Conservation (phyloP, 148 eudicot species). For the Cornus kousa region DNA sequence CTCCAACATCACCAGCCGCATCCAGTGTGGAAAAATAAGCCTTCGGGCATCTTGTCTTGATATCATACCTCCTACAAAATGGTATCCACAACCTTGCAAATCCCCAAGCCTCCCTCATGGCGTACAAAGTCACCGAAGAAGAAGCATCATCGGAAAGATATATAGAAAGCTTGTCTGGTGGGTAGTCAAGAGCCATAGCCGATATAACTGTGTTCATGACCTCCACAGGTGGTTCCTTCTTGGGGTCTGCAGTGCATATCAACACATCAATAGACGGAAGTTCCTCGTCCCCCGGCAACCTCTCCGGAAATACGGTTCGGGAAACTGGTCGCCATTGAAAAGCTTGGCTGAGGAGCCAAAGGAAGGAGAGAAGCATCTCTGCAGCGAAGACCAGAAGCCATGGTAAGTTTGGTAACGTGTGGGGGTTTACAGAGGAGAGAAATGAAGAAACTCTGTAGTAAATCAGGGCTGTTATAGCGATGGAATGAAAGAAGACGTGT, state of each 20-base stretch:
- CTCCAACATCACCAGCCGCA: no score
- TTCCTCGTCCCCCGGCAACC: constrained; percentile 13
- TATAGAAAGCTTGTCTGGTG: constrained; percentile 24
- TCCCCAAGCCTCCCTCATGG: constrained; percentile 22
- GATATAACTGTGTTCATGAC: constrained; percentile 49
- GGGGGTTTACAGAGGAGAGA: no score
- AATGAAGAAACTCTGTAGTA: constrained; percentile 25
- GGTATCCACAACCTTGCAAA: constrained; percentile 28
- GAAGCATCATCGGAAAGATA: constrained; percentile 42
- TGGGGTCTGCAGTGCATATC: constrained; percentile 30
- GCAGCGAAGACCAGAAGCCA: background rate
- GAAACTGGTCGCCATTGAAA: constrained; percentile 19
- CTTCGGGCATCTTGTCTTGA: constrained; percentile 49
- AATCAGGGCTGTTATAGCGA: constrained; percentile 24
- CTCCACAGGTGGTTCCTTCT: constrained; percentile 30
- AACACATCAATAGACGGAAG: constrained; percentile 32
- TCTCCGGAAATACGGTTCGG: constrained; percentile 17
- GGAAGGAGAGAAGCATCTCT: constrained; percentile 9
- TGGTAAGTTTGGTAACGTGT: background rate
- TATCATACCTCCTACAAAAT: constrained; percentile 27
- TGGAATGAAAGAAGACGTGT: constrained; percentile 18
- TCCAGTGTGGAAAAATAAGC: constrained; percentile 30
- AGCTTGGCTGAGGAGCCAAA: constrained; percentile 16
- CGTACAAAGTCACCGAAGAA: constrained; percentile 21
- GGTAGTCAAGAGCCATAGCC: constrained; percentile 39